Base-by-base conservation (phyloP, 192 early-diverging fungal species). In the Coemansia sp. region DNA sequence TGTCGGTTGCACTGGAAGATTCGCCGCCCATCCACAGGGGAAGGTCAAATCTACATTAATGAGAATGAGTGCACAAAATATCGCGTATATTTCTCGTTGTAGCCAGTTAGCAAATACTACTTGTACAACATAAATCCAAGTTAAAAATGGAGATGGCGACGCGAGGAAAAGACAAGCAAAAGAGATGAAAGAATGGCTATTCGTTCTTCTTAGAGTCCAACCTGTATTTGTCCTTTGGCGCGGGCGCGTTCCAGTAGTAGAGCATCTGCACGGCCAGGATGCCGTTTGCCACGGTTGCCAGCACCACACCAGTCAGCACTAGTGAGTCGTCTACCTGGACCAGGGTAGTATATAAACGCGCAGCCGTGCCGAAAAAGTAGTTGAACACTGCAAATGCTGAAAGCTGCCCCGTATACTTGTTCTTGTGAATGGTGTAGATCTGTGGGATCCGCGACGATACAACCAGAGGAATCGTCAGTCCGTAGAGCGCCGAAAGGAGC, bases 301-400 rank as follows among this genome's bases (percentile, higher is more conserved):
- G 75, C 16, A 92, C 46, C 49, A 83, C 87, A 52, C 91, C 89
- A 22, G 83, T 67, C 22, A 99, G 80, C 70, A 99, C 87, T 9
- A 93, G 71, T 22, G 85, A 76, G 74, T 98, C 95, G 66, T 95
- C 87, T 4, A 97, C 87, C 80, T 99, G 96, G 38, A 93, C 91
- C 74, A 97, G 67, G 13, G 97, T 98, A 10, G 97, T 99, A 73
- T 92, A 95, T 4, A 98, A 86, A 63, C 97, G 88, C 5, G 96
- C 97, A 1, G 89, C 83, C 6, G 89, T 88, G 39, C 97, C 97
- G 29, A 92, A 79, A 75, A 94, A 94, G 71, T 95, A 95, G 74
- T 96, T 91, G 72, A 94, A 88, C 16, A 94, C 88, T 0, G 97
- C 92, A 78, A 99, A 92, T 10, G 90, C 90, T 34, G 95, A 95